Conservation (phyloP, 495 filamentous ascomycete species). For the Tuber brumale region DNA sequence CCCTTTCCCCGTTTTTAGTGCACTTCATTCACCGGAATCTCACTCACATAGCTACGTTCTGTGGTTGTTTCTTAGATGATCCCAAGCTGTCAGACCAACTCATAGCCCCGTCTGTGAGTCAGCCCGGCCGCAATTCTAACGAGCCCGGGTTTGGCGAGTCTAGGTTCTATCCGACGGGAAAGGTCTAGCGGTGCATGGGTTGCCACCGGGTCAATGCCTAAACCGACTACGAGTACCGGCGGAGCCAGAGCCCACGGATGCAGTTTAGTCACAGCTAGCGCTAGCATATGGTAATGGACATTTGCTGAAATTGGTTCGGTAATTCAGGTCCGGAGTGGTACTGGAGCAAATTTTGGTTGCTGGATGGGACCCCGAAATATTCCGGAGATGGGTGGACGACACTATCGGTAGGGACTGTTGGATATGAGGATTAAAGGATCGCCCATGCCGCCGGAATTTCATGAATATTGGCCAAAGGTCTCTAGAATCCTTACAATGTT, state of each 20-base stretch:
- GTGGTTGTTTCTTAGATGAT: neutral
- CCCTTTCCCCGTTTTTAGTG: too few relatives aligned
- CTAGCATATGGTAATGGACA: neutral
- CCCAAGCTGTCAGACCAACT: too few relatives aligned
- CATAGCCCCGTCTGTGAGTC: neutral
- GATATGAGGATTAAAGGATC: neutral
- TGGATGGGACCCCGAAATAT: neutral
- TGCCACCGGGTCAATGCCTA: neutral
- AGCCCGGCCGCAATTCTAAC: neutral
- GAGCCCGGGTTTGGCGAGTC: too few relatives aligned
- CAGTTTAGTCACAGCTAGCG: neutral
- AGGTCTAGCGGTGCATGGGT: neutral
- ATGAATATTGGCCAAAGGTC: too few relatives aligned
- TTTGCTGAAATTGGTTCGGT: too few relatives aligned
- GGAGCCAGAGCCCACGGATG: neutral
- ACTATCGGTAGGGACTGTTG: neutral
- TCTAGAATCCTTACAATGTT: neutral
- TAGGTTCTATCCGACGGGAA: neutral
- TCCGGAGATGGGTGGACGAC: neutral
- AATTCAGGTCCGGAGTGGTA: too few relatives aligned
- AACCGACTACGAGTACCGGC: neutral
- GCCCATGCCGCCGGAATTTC: too few relatives aligned
- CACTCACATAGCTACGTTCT: neutral
- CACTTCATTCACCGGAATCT: neutral
- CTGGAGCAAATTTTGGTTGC: neutral